Conservation (phyloP, 257 asterid species). For the Jacaranda mimosifolia region DNA sequence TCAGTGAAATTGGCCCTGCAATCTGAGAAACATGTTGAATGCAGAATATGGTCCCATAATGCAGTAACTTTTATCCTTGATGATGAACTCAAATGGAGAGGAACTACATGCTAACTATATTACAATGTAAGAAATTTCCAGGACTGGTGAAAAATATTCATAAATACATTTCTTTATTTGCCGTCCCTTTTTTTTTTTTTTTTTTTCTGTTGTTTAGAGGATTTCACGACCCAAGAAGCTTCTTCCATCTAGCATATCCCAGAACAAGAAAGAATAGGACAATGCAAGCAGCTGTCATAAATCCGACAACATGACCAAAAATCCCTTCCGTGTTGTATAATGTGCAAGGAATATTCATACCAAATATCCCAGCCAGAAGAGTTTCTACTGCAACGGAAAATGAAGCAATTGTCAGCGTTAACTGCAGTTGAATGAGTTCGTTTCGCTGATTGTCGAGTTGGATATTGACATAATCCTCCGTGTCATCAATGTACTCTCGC, state of each 20-base stretch:
- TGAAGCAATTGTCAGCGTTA: constrained; percentile 79
- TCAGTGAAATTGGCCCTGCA: neutral
- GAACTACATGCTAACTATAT: constrained; percentile 28
- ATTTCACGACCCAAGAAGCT: constrained; percentile 77
- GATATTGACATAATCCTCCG: constrained; percentile 92
- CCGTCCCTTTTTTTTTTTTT: neutral
- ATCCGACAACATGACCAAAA: constrained; percentile 52
- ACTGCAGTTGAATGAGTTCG: constrained; percentile 88
- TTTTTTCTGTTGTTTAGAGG: constrained; percentile 15
- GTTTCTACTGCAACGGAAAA: constrained; percentile 80
- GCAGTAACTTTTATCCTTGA: neutral
- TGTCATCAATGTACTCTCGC: constrained; percentile 90
- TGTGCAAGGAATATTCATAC: constrained; percentile 83
- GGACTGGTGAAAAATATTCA: constrained; percentile 8
- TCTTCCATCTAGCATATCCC: constrained; percentile 90
- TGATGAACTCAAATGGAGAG: neutral
- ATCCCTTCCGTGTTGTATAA: constrained; percentile 37
- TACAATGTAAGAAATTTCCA: constrained; percentile 23
- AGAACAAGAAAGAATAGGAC: constrained; percentile 64
- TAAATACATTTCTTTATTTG: neutral
- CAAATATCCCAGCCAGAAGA: constrained; percentile 68
- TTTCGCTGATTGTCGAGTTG: constrained; percentile 93
- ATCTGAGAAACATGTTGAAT: neutral
- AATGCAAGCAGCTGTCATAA: constrained; percentile 52
- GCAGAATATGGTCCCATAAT: neutral